Percentiles rank a stretch among this genome's conserved stretches.
Conservation (phyloP, 805 yeast species). For the Kuraishia capsulata region DNA sequence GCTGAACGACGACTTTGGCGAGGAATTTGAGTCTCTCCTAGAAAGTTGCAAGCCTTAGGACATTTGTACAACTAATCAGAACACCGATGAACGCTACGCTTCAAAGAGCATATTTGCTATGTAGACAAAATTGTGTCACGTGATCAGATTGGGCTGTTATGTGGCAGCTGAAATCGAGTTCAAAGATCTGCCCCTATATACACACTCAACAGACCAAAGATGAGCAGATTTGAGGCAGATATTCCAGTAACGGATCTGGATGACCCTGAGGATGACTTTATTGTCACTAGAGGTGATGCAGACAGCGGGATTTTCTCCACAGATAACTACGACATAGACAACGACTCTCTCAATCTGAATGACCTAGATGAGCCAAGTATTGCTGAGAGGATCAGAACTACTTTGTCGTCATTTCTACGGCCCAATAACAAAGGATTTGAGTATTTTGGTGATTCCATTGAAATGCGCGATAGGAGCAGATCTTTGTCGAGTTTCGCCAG, state of each 20-base stretch:
- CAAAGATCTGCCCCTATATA: too few relatives aligned
- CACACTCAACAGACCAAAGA: too few relatives aligned
- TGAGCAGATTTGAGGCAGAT: conserved; percentile 26
- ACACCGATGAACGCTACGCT: too few relatives aligned
- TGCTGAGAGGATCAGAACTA: conserved; percentile 5
- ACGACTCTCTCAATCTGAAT: conserved; percentile 1
- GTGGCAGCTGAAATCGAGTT: too few relatives aligned
- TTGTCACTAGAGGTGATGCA: not conserved
- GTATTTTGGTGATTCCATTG: conserved; percentile 14
- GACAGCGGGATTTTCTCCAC: not conserved
- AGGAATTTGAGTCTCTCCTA: conserved; percentile 18
- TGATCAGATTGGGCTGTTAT: too few relatives aligned
- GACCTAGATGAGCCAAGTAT: conserved; percentile 6
- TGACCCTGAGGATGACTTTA: conserved; percentile 19
- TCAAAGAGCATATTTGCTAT: too few relatives aligned
- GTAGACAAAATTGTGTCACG: not conserved
- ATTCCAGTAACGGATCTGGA: conserved; percentile 50
- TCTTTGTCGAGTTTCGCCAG: conserved; percentile 15
- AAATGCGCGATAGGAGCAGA: conserved; percentile 15
- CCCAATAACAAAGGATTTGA: conserved; percentile 1
- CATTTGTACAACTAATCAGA: too few relatives aligned
- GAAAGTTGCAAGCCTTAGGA: not conserved
- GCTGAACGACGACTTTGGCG: conserved; percentile 40
- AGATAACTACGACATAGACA: not conserved
- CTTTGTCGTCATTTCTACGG: not conserved